phyloP scores from a whole-genome alignment of 2,329 filamentous ascomycete species.

The Neonectria magnoliae region DNA sequence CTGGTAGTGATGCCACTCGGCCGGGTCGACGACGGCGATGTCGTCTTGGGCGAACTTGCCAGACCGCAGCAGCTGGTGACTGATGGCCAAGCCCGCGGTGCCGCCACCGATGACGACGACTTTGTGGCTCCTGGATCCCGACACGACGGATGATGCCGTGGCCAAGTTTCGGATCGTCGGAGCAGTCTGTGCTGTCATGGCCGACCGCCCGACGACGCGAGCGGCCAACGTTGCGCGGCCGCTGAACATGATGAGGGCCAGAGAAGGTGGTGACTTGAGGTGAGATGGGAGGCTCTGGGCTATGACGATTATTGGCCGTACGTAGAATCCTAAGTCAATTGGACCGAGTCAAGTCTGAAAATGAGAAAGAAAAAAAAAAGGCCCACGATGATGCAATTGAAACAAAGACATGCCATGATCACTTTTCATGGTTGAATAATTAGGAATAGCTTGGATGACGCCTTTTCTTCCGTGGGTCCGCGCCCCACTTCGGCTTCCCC shows the following conservation, averaged over 20 bases:
- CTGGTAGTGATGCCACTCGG: slow-evolving; percentile 73
- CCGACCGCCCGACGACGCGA: slow-evolving; percentile 22
- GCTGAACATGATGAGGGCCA: slow-evolving; percentile 33
- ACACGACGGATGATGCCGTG: slow-evolving; percentile 15
- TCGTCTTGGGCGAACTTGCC: slow-evolving; percentile 67
- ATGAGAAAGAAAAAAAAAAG: neutral
- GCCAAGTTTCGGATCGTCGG: neutral
- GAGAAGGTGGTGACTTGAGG: no score
- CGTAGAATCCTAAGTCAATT: neutral
- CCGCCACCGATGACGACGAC: slow-evolving; percentile 75
- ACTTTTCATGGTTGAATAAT: neutral
- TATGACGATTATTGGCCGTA: no score
- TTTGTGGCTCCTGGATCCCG: slow-evolving; percentile 56
- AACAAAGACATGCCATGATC: neutral
- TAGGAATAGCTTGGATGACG: neutral
- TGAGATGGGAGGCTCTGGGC: no score
- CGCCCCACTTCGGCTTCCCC: neutral
- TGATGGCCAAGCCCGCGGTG: slow-evolving; percentile 70
- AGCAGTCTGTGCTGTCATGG: neutral
- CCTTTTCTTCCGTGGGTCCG: neutral
- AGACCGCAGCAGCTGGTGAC: slow-evolving; percentile 72
- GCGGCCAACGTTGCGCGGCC: slow-evolving; percentile 30
- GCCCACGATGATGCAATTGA: neutral
- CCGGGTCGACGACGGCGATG: slow-evolving; percentile 72
- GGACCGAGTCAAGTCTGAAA: no score